Evolutionary conservation across 106 monocot species (phyloP).

Genomic region (Dioscorea zingiberensis): DNA sequence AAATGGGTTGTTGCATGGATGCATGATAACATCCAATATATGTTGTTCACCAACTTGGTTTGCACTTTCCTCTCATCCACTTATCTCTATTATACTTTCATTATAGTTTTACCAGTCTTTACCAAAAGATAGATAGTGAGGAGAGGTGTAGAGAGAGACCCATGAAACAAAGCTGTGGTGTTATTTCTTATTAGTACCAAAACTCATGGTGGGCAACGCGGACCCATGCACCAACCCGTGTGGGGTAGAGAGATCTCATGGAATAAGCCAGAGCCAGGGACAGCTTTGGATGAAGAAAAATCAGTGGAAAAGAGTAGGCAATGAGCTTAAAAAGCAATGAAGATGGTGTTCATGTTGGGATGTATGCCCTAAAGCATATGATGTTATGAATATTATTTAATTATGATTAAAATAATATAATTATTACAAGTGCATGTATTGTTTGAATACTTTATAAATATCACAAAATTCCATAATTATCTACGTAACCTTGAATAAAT

Average conservation of each 20-base stretch:
- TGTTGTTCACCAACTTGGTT: background rate
- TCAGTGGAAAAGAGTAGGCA: background rate
- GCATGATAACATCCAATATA: background rate
- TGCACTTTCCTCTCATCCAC: background rate
- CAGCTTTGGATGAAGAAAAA: constrained; percentile 14
- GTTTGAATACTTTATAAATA: too few species aligned
- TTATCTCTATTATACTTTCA: background rate
- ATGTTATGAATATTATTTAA: too few species aligned
- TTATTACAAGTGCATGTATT: too few species aligned
- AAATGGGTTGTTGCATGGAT: constrained; percentile 8
- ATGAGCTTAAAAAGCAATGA: background rate
- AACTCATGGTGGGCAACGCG: constrained; percentile 13
- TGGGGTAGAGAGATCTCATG: too few species aligned
- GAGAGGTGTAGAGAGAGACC: background rate
- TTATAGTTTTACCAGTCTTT: background rate
- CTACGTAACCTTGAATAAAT: too few species aligned
- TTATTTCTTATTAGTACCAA: background rate
- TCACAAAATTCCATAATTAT: too few species aligned
- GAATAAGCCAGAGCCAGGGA: background rate
- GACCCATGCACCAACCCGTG: constrained; percentile 5
- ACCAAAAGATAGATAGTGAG: background rate
- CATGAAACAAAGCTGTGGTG: background rate
- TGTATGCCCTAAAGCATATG: too few species aligned
- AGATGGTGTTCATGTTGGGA: background rate
- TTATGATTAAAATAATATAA: too few species aligned